Percentiles rank a stretch among this genome's conserved stretches.
phyloP scores from a whole-genome alignment of 345 rosid genomes.

The Populus ilicifolia region DNA sequence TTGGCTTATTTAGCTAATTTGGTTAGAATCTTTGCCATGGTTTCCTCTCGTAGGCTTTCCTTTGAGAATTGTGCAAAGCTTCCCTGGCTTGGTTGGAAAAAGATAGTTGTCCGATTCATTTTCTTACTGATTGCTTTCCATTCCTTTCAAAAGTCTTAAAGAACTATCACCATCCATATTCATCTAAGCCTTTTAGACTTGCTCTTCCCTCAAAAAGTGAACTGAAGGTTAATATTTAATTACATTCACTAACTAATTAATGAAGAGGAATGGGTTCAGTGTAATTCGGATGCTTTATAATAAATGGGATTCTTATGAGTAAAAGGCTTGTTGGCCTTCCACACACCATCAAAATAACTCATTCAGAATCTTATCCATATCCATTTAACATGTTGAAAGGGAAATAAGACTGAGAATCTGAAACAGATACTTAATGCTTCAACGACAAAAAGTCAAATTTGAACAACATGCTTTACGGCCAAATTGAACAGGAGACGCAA shows the following conservation, averaged over 20 bases:
- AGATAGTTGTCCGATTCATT: not conserved
- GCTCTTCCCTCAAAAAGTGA: slow-evolving; percentile 13
- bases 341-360: slow-evolving; percentile 9
- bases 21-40: slow-evolving; percentile 16
- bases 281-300: too few species aligned
- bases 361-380: slow-evolving; percentile 13
- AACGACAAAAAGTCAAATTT: slow-evolving; percentile 16
- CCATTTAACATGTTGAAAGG: slow-evolving; percentile 19
- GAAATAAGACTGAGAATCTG: slow-evolving; percentile 26
- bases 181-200: slow-evolving; percentile 19
- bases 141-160: not conserved
- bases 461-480: slow-evolving; percentile 1
- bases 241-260: not conserved
- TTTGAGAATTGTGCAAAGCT: not conserved
- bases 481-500: not conserved
- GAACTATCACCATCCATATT: slow-evolving; percentile 16
- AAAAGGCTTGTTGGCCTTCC: slow-evolving; percentile 24
- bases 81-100: slow-evolving; percentile 11
- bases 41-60: slow-evolving; percentile 14
- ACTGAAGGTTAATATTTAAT: slow-evolving; percentile 1
- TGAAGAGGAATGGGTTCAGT: slow-evolving; percentile 7
- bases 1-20: slow-evolving; percentile 20
- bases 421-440: slow-evolving; percentile 22
- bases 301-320: not conserved
- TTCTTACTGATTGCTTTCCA: not conserved